A percentile compares a stretch with the other conserved stretches of the same genome.
These are phyloP conservation scores for Vaccinium corymbosum DNA, from an alignment of 148 eudicot species.

Conservation along the genomic window DNA sequence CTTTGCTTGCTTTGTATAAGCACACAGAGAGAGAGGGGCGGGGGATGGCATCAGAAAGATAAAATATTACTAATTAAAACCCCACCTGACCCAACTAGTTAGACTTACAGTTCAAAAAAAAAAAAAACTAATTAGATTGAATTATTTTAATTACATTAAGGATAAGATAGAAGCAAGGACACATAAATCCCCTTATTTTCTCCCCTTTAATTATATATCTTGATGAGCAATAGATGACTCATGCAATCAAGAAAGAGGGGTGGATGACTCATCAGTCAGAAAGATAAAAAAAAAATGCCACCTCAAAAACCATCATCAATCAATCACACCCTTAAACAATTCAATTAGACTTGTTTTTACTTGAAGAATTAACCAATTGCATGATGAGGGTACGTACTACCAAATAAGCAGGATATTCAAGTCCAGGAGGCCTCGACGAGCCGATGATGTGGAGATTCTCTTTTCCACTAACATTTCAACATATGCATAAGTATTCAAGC, in stretches of 20 bases:
- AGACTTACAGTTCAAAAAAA: neutral
- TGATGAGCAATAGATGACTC: constrained; percentile 23
- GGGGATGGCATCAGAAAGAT: neutral
- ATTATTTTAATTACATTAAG: neutral
- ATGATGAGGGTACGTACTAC: too few relatives aligned
- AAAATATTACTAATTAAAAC: neutral
- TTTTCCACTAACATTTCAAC: neutral
- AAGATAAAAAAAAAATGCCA: too few relatives aligned
- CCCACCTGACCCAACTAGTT: neutral
- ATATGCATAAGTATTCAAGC: neutral
- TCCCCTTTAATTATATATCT: neutral
- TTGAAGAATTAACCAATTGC: too few relatives aligned
- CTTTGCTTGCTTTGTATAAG: neutral
- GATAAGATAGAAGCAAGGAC: neutral
- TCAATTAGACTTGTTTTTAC: too few relatives aligned
- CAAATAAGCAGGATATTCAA: too few relatives aligned
- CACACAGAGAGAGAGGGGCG: neutral
- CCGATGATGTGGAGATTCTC: neutral
- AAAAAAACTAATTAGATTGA: too few relatives aligned
- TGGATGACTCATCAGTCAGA: too few relatives aligned
- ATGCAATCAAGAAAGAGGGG: constrained; percentile 6
- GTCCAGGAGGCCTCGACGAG: neutral
- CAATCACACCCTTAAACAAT: too few relatives aligned
- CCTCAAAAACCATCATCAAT: too few relatives aligned
- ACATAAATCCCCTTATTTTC: neutral